Evolutionary conservation across 2,329 filamentous ascomycete genomes (phyloP).

Genomic region (Fusarium newnesense): DNA sequence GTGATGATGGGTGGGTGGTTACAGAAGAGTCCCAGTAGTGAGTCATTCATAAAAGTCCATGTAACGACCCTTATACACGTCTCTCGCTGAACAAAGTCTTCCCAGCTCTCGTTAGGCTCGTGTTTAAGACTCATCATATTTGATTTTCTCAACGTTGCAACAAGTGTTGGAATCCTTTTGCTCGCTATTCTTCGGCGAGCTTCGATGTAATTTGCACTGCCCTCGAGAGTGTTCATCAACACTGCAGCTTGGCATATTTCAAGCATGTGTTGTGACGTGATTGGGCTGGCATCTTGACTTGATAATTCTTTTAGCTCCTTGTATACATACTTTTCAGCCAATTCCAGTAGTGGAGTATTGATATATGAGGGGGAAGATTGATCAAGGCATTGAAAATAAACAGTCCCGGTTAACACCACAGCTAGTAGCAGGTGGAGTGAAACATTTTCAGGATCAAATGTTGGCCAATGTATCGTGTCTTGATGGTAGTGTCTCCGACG

Average conservation of each 20-base stretch:
- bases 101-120: background rate
- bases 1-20: constrained; percentile 22
- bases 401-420: constrained; percentile 2
- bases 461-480: constrained; percentile 26
- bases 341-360: background rate
- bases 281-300: background rate
- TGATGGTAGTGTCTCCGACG: constrained; percentile 21
- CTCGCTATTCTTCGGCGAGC: constrained; percentile 8
- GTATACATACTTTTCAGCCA: constrained; percentile 30
- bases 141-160: constrained; percentile 7
- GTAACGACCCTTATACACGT: constrained; percentile 26
- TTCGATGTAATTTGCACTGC: constrained; percentile 1
- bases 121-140: constrained; percentile 1
- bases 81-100: constrained; percentile 16
- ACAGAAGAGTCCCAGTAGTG: constrained; percentile 11
- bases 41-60: constrained; percentile 27
- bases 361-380: background rate
- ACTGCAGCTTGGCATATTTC: constrained; percentile 26
- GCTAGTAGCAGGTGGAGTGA: constrained; percentile 16
- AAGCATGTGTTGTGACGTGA: constrained; percentile 1
- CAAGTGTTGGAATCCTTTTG: constrained; percentile 7
- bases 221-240: constrained; percentile 13
- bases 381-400: background rate
- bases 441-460: constrained; percentile 20
- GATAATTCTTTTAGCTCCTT: background rate